phyloP scores from a whole-genome alignment of 345 rosid species.

The Camelina laxa region DNA sequence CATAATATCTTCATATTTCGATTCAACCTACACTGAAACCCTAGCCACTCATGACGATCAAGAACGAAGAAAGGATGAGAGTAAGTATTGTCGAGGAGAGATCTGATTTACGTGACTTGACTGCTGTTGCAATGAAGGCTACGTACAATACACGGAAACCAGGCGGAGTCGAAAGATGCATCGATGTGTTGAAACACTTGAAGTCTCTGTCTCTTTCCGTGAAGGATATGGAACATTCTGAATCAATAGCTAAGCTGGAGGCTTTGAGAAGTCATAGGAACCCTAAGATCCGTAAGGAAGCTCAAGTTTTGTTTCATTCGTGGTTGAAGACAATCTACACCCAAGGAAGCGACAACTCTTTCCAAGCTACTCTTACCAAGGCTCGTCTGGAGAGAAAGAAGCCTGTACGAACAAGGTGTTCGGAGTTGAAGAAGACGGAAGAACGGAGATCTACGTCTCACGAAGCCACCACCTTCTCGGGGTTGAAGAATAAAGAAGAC shows the following conservation, averaged over 20 bases:
- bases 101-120: not conserved
- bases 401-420: not conserved
- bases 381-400: not conserved
- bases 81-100: not conserved
- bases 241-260: not conserved
- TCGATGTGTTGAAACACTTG: not conserved
- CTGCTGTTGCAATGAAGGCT: slow-evolving; percentile 4
- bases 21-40: not conserved
- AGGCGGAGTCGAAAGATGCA: slow-evolving; percentile 5
- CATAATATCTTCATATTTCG: not conserved
- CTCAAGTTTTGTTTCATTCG: slow-evolving; percentile 27
- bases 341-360: slow-evolving; percentile 8
- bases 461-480: not conserved
- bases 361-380: not conserved
- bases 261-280: slow-evolving; percentile 17
- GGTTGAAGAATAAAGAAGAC: not conserved
- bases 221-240: not conserved
- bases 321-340: slow-evolving; percentile 20
- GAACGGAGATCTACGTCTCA: not conserved
- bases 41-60: not conserved
- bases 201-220: slow-evolving; percentile 10
- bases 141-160: not conserved
- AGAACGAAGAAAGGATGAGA: not conserved
- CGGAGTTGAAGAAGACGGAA: not conserved
- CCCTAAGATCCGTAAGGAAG: slow-evolving; percentile 25